Evolutionary conservation across 2,329 filamentous ascomycete genomes (phyloP).

Genomic region (Lachnum nothofagi): DNA sequence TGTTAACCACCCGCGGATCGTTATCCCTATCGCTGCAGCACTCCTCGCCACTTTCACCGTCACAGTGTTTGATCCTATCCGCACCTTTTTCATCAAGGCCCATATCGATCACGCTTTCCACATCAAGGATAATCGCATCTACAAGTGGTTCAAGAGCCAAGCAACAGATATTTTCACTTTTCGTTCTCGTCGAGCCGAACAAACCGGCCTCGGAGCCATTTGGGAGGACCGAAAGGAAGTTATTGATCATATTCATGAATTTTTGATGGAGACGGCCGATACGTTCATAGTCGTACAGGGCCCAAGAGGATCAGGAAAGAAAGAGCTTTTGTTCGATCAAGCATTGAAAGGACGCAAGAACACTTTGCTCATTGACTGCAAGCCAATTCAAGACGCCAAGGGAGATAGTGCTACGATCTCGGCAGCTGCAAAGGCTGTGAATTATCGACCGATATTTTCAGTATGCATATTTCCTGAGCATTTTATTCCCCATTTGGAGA

Average conservation of each 20-base stretch:
- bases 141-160: conserved; percentile 76
- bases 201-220: conserved; percentile 69
- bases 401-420: conserved; percentile 83
- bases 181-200: conserved; percentile 51
- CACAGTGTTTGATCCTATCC: conserved; percentile 86
- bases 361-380: conserved; percentile 85
- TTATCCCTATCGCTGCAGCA: conserved; percentile 77
- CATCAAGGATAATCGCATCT: conserved; percentile 65
- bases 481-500: no score
- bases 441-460: conserved; percentile 88
- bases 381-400: conserved; percentile 82
- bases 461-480: no score
- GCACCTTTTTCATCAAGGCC: conserved; percentile 84
- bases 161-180: conserved; percentile 62
- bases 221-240: conserved; percentile 80
- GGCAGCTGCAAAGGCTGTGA: conserved; percentile 74
- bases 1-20: conserved; percentile 76
- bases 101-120: conserved; percentile 77
- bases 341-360: conserved; percentile 70
- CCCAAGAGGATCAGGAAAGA: conserved; percentile 84
- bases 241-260: conserved; percentile 76
- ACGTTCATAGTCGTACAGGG: conserved; percentile 94
- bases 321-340: conserved; percentile 80
- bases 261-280: conserved; percentile 81
- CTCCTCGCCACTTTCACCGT: conserved; percentile 78